These are phyloP conservation scores for Polyplosphaeria fusca DNA, from an alignment of 495 filamentous ascomycete species.

Conservation along the genomic window DNA sequence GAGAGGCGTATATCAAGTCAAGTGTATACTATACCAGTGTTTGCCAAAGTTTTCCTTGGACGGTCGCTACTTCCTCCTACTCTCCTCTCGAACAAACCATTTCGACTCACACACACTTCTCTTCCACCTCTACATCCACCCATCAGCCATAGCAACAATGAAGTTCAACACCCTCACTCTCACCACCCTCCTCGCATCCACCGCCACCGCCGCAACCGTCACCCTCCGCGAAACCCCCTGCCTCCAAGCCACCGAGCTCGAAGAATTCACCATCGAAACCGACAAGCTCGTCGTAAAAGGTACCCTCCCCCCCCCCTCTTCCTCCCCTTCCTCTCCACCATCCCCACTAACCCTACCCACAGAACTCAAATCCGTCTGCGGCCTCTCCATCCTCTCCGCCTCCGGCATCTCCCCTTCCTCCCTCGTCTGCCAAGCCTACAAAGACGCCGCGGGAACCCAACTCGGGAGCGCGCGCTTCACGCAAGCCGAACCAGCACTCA, in stretches of 20 bases:
- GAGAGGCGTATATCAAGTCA: no score
- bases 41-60: no score
- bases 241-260: constrained; percentile 3
- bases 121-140: neutral
- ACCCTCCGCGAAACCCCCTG: constrained; percentile 16
- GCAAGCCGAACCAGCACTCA: constrained; percentile 6
- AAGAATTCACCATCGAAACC: constrained; percentile 12
- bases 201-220: constrained; percentile 9
- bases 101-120: neutral
- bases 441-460: constrained; percentile 14
- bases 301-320: neutral
- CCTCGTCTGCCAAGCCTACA: constrained; percentile 23
- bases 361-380: constrained; percentile 28
- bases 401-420: constrained; percentile 3
- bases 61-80: no score
- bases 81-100: no score
- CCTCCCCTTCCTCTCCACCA: neutral
- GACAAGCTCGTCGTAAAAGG: constrained; percentile 16
- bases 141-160: neutral
- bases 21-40: no score
- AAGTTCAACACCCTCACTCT: neutral
- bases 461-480: constrained; percentile 17
- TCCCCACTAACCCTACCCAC: constrained; percentile 1
- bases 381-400: constrained; percentile 23
- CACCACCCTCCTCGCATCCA: constrained; percentile 1